A percentile compares a stretch with the other conserved stretches of the same genome.
Evolutionary conservation across 352 stramenopile species (phyloP).

Genomic region (Plasmopara muralis): DNA sequence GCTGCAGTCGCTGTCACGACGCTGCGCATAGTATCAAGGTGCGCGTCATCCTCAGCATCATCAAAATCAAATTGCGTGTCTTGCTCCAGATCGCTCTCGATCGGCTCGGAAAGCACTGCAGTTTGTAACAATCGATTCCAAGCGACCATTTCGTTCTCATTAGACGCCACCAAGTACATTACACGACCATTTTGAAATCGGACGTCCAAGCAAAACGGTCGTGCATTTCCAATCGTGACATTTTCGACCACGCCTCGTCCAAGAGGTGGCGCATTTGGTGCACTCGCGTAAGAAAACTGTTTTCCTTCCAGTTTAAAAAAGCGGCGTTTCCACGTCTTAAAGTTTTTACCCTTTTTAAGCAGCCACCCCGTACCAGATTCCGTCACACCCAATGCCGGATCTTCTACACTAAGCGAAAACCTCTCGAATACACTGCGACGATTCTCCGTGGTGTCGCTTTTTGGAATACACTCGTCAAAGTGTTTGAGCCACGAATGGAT

Average conservation of each 20-base stretch:
- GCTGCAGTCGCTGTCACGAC: slow-evolving; percentile 33
- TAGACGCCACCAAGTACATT: slow-evolving; percentile 45
- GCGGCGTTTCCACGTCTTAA: slow-evolving; percentile 62
- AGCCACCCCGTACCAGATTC: slow-evolving; percentile 40
- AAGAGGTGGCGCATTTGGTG: slow-evolving; percentile 28
- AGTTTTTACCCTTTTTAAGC: slow-evolving; percentile 55
- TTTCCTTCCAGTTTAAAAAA: slow-evolving; percentile 56
- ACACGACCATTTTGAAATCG: slow-evolving; percentile 57
- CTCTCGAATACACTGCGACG: slow-evolving; percentile 18
- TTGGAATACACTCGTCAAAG: slow-evolving; percentile 27
- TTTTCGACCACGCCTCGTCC: slow-evolving; percentile 46
- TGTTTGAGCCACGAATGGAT: slow-evolving; percentile 55
- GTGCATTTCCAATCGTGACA: slow-evolving; percentile 46
- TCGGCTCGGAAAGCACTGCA: slow-evolving; percentile 28
- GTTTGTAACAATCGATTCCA: slow-evolving; percentile 57
- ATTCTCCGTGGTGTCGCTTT: slow-evolving; percentile 18
- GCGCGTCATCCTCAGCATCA: slow-evolving; percentile 39
- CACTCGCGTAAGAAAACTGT: slow-evolving; percentile 50
- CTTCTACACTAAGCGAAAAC: slow-evolving; percentile 17
- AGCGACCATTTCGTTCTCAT: slow-evolving; percentile 47
- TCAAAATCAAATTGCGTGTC: slow-evolving; percentile 48
- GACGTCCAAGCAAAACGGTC: slow-evolving; percentile 68
- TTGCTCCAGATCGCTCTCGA: slow-evolving; percentile 27
- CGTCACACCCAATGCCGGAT: slow-evolving; percentile 15
- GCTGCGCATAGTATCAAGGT: slow-evolving; percentile 22